Conservation (phyloP, 495 filamentous ascomycete genomes). For the Aspergillus homomorphus region DNA sequence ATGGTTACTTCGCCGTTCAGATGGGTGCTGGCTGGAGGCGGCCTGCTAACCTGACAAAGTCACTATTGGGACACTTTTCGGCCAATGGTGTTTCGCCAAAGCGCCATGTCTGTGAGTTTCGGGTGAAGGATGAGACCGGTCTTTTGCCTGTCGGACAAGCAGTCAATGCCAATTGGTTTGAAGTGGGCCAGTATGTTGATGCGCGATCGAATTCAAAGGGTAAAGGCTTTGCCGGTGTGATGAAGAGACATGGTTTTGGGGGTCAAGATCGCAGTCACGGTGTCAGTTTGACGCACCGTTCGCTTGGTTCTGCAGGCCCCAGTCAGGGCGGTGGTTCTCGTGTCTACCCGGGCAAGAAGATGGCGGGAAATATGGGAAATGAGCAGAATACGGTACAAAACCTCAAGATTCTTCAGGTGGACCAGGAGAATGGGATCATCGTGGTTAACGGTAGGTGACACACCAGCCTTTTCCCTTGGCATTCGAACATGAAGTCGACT, state of each 20-base stretch:
- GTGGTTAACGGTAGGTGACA: constrained; percentile 69
- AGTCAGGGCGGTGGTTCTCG: constrained; percentile 88
- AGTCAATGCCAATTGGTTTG: constrained; percentile 81
- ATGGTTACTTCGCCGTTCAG: constrained; percentile 93
- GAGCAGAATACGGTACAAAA: constrained; percentile 85
- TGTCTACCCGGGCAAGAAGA: constrained; percentile 93
- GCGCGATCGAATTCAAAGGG: constrained; percentile 72
- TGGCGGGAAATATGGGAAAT: constrained; percentile 93
- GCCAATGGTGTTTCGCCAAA: constrained; percentile 76
- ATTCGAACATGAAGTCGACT: not conserved
- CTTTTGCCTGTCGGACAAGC: constrained; percentile 67
- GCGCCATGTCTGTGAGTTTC: constrained; percentile 77
- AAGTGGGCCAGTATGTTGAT: constrained; percentile 87
- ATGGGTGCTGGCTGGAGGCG: constrained; percentile 78
- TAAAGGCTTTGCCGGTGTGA: constrained; percentile 92
- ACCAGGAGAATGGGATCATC: constrained; percentile 78
- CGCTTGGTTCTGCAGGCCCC: constrained; percentile 81
- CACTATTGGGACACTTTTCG: constrained; percentile 82
- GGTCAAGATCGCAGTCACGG: constrained; percentile 93
- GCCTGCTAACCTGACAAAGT: constrained; percentile 68
- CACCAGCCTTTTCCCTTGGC: not conserved
- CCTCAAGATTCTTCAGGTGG: constrained; percentile 80
- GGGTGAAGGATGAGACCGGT: constrained; percentile 67
- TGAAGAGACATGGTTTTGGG: constrained; percentile 87
- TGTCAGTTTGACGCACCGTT: constrained; percentile 86